phyloP scores from a whole-genome alignment of 2,329 filamentous ascomycete genomes.

The Curvularia sp. region DNA sequence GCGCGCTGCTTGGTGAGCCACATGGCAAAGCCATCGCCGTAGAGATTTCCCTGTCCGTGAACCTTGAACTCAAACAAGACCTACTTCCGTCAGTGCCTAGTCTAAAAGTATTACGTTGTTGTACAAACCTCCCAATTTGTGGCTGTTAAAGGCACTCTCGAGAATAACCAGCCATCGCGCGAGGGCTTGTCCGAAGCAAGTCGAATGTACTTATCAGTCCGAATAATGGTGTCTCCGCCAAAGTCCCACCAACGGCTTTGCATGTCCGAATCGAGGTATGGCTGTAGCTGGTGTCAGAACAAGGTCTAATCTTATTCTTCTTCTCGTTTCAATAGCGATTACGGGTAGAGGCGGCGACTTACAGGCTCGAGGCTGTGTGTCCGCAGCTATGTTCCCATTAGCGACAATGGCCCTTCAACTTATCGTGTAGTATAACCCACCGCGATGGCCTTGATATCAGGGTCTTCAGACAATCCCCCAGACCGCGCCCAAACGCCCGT shows the following conservation, averaged over 20 bases:
- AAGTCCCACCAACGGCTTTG: slow-evolving; percentile 99
- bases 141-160: slow-evolving; percentile 89
- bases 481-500: slow-evolving; percentile 36
- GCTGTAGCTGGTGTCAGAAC: slow-evolving; percentile 60
- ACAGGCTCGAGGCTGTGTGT: slow-evolving; percentile 86
- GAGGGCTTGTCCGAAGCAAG: slow-evolving; percentile 90
- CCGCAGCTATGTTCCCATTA: slow-evolving; percentile 67
- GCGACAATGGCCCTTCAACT: slow-evolving; percentile 17
- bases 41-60: slow-evolving; percentile 84
- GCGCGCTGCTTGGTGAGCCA: slow-evolving; percentile 96
- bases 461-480: slow-evolving; percentile 46
- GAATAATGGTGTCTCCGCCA: slow-evolving; percentile 90
- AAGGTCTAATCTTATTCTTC: background rate
- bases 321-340: background rate
- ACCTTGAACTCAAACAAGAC: slow-evolving; percentile 96
- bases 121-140: slow-evolving; percentile 87
- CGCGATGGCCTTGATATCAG: slow-evolving; percentile 69
- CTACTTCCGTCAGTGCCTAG: slow-evolving; percentile 51
- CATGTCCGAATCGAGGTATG: slow-evolving; percentile 97
- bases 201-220: slow-evolving; percentile 82
- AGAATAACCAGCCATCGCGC: slow-evolving; percentile 92
- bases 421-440: slow-evolving; percentile 56
- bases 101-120: background rate
- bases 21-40: slow-evolving; percentile 96
- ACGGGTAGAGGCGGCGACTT: slow-evolving; percentile 51